Evolutionary conservation across 202 grass and related monocot species (phyloP).

Genomic region (Carex sylvatica): DNA sequence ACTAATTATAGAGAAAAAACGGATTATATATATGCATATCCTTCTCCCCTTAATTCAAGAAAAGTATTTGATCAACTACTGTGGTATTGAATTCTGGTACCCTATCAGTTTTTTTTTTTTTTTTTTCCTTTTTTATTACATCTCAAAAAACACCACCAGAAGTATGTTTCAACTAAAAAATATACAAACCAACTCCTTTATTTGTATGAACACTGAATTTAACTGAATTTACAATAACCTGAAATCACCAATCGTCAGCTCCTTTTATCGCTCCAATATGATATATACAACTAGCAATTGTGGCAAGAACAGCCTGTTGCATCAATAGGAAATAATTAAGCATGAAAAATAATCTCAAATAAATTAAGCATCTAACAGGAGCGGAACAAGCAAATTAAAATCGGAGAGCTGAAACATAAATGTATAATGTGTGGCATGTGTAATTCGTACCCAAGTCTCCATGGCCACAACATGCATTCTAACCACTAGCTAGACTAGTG

Average conservation of each 20-base stretch:
- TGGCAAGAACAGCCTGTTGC: slow-evolving; percentile 52
- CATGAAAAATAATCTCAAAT: slow-evolving; percentile 9
- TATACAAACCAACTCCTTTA: not conserved
- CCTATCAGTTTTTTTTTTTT: not conserved
- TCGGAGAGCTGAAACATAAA: no score
- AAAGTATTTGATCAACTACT: not conserved
- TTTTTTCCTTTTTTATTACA: no score
- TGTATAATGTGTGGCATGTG: no score
- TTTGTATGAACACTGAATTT: not conserved
- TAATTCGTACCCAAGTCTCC: not conserved
- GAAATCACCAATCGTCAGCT: slow-evolving; percentile 32
- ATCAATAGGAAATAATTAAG: slow-evolving; percentile 9
- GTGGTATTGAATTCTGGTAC: not conserved
- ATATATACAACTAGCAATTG: slow-evolving; percentile 39
- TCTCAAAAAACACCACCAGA: not conserved
- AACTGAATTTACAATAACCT: not conserved
- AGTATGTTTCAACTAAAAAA: no score
- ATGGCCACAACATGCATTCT: not conserved
- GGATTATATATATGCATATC: not conserved
- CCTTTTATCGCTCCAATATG: slow-evolving; percentile 40
- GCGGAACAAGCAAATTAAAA: no score
- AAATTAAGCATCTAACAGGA: not conserved
- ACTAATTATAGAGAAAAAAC: not conserved
- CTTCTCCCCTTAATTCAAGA: not conserved
- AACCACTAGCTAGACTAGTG: not conserved